Evolutionary conservation across 2,329 filamentous ascomycete genomes (phyloP).

Genomic region (Phyllosticta citriasiana): DNA sequence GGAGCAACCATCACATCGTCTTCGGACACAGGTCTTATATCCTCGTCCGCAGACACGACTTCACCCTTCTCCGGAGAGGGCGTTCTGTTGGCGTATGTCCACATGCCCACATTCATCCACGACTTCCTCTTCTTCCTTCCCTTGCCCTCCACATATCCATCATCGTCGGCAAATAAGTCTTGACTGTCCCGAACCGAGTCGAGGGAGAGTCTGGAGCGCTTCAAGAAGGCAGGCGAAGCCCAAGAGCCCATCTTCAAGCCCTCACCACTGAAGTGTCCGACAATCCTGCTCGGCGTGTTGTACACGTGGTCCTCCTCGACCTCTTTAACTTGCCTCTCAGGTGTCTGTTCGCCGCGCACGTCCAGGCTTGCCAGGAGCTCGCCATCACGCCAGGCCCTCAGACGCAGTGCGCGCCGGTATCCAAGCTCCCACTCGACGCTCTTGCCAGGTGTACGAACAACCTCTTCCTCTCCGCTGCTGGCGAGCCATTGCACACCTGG

Average conservation of each 20-base stretch:
- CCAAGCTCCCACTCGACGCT: slow-evolving; percentile 48
- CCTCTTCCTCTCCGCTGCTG: slow-evolving; percentile 43
- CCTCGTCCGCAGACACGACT: background rate
- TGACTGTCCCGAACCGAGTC: slow-evolving; percentile 55
- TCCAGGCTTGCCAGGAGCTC: slow-evolving; percentile 42
- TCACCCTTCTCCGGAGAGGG: slow-evolving; percentile 54
- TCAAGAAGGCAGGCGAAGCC: slow-evolving; percentile 71
- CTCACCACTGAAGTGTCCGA: slow-evolving; percentile 3
- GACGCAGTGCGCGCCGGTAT: slow-evolving; percentile 31
- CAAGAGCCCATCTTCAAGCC: slow-evolving; percentile 42
- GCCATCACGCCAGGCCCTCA: slow-evolving; percentile 37
- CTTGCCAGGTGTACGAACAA: slow-evolving; percentile 44
- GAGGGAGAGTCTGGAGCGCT: slow-evolving; percentile 58
- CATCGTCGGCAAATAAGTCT: slow-evolving; percentile 59
- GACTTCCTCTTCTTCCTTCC: slow-evolving; percentile 60
- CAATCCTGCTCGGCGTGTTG: slow-evolving; percentile 4
- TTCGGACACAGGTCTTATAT: background rate
- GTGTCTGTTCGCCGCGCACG: slow-evolving; percentile 23
- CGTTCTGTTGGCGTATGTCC: slow-evolving; percentile 65
- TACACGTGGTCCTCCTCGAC: background rate
- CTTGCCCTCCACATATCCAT: slow-evolving; percentile 49
- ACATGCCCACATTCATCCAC: slow-evolving; percentile 55
- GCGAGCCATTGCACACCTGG: slow-evolving; percentile 53
- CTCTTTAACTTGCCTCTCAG: background rate
- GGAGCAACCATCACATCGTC: background rate